These are phyloP conservation scores for Phytophthora cryptogea DNA, from an alignment of 352 stramenopile genomes.

Conservation along the genomic window DNA sequence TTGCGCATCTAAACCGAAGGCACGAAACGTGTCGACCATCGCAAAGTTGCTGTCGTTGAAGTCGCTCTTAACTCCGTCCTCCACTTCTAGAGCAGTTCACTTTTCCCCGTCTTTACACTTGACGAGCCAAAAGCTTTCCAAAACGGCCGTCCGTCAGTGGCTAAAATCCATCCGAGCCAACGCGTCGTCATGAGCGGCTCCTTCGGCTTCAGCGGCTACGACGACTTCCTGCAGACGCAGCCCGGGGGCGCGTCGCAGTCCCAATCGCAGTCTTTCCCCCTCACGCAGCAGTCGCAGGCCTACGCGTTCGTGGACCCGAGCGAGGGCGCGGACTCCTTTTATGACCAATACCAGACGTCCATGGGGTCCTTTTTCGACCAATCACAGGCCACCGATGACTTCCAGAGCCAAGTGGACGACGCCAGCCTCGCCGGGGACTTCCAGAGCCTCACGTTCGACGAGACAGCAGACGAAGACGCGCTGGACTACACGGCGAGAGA, in stretches of 20 bases:
- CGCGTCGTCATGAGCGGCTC: constrained; percentile 35
- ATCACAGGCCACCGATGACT: constrained; percentile 26
- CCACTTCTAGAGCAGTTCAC: neutral
- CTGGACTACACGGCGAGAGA: constrained; percentile 73
- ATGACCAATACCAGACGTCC: constrained; percentile 61
- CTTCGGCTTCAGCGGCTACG: constrained; percentile 56
- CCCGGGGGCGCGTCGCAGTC: constrained; percentile 53
- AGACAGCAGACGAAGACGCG: constrained; percentile 68
- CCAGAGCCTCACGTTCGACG: constrained; percentile 70
- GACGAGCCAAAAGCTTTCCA: neutral
- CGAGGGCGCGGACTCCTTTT: constrained; percentile 51
- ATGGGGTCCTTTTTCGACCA: constrained; percentile 36
- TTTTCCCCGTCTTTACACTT: constrained; percentile 4
- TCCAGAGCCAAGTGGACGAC: constrained; percentile 53
- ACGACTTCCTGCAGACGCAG: constrained; percentile 67
- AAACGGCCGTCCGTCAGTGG: constrained; percentile 6
- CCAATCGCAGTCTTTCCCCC: constrained; percentile 43
- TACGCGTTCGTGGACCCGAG: constrained; percentile 80
- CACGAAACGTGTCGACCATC: neutral
- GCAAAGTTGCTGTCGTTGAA: constrained; percentile 16
- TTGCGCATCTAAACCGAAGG: too few species aligned
- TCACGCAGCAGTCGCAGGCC: constrained; percentile 52
- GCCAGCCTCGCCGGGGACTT: constrained; percentile 52
- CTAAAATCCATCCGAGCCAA: constrained; percentile 11
- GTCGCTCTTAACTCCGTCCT: neutral